Base-by-base conservation (phyloP, 768 basidiomycete genomes). In the Leccinellum albellum region DNA sequence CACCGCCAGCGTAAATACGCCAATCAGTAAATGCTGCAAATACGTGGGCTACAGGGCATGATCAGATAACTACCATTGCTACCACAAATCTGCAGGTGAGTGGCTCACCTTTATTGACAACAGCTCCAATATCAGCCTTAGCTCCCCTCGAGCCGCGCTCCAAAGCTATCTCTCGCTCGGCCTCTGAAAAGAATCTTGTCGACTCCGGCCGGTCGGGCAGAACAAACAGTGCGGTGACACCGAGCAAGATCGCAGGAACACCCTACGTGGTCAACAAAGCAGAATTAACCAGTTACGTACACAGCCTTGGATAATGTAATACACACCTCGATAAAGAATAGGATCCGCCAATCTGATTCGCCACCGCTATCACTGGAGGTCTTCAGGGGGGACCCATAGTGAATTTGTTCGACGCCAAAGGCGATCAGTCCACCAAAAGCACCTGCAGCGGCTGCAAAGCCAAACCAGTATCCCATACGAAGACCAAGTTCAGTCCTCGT, bases 341-440 rank as follows among this genome's bases (percentile, higher is more conserved):
- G 71, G 20, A 72, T 48, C 29, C 62, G 69, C 72, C 71, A 72
- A 49, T 74, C 67, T 4, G 69, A 70, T 52, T 73, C 48, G 23
- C 65, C 70, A 1, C 71, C 67, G 50, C 61, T 55, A n/a, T 58
- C 70, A 6, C 67, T 63, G 8, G 37, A 29, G 6, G 65, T 69
- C n/a, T 9, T 57, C 31, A 72, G 23, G 0, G 59, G 59, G 0
- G 64, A 60, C n/a, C 70, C 70, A 45, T 50, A 71, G 20, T 88
- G 83, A 85, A 56, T 82, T 64, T 89, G 80, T 61, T 89, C 87
- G 10, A 91, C 76, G 1, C 88, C 91, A 60, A 88, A 92, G 3
- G 91, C 89, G 37, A 93, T 82, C 44, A 91, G 73, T 17, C 91
- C 90, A 14, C 89, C 89, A 57, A 92, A 92, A 4, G 91, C 91